Conservation (phyloP, 192 early-diverging fungal species). For the Lobosporangium transversale region DNA sequence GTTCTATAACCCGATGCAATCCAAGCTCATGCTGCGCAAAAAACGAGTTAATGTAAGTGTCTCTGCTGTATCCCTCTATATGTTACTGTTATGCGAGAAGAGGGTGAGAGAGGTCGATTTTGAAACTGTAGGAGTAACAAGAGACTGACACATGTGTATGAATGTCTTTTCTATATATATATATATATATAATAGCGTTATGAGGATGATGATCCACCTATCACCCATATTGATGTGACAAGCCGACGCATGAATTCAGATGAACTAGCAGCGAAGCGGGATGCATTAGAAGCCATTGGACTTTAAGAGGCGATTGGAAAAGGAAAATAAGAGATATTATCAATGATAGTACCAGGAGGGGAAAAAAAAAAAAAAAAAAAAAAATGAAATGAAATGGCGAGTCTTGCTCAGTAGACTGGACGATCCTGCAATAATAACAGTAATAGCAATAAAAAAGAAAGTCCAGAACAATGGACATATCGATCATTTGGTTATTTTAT, state of each 20-base stretch:
- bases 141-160: too few relatives aligned
- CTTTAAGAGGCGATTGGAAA: background rate
- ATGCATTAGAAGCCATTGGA: conserved; percentile 41
- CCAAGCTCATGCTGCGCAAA: conserved; percentile 52
- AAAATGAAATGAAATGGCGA: background rate
- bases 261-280: conserved; percentile 39
- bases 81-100: background rate
- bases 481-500: too few relatives aligned
- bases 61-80: background rate
- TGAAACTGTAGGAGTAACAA: background rate
- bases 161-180: too few relatives aligned
- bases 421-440: background rate
- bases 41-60: conserved; percentile 45
- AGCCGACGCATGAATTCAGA: conserved; percentile 48
- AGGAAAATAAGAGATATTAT: background rate
- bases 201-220: conserved; percentile 49
- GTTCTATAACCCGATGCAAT: conserved; percentile 50
- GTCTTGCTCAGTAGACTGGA: background rate
- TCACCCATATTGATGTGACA: conserved; percentile 45
- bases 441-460: background rate
- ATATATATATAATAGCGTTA: conserved; percentile 44
- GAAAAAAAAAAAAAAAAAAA: background rate
- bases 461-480: too few relatives aligned
- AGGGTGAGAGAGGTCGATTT: background rate
- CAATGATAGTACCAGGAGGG: too few relatives aligned